phyloP scores from a whole-genome alignment of 352 stramenopile genomes.

The Hyaloperonospora arabidopsidis region DNA sequence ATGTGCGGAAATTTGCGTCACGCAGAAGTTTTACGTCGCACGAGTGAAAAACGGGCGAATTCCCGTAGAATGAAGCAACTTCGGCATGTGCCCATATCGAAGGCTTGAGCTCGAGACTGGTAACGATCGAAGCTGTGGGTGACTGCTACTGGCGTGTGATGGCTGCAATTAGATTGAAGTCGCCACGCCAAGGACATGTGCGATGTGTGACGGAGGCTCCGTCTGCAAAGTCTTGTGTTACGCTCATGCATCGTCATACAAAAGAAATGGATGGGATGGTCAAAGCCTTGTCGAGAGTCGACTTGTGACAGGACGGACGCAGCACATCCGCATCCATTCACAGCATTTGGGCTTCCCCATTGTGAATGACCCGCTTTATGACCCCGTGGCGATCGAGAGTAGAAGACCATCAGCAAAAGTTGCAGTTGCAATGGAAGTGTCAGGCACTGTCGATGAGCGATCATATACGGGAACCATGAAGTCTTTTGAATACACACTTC shows the following conservation, averaged over 20 bases:
- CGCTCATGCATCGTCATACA: conserved; percentile 30
- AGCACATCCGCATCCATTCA: conserved; percentile 94
- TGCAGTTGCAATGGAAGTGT: too few species aligned
- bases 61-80: conserved; percentile 20
- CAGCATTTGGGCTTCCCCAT: conserved; percentile 85
- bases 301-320: conserved; percentile 88
- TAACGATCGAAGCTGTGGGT: conserved; percentile 10
- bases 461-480: too few species aligned
- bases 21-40: too few species aligned
- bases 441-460: too few species aligned
- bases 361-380: conserved; percentile 92
- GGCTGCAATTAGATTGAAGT: conserved; percentile 31
- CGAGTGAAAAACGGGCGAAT: too few species aligned
- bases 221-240: conserved; percentile 30
- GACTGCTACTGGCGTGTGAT: conserved; percentile 32
- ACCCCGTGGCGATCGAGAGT: too few species aligned
- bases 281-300: conserved; percentile 83
- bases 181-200: conserved; percentile 19
- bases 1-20: conserved; percentile 11
- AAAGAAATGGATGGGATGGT: conserved; percentile 7
- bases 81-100: conserved; percentile 10
- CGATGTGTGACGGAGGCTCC: conserved; percentile 20
- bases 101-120: conserved; percentile 12
- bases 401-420: too few species aligned
- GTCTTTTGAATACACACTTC: too few species aligned